Evolutionary conservation across 2,329 filamentous ascomycete genomes (phyloP).

Genomic region (Colletotrichum somersetense): DNA sequence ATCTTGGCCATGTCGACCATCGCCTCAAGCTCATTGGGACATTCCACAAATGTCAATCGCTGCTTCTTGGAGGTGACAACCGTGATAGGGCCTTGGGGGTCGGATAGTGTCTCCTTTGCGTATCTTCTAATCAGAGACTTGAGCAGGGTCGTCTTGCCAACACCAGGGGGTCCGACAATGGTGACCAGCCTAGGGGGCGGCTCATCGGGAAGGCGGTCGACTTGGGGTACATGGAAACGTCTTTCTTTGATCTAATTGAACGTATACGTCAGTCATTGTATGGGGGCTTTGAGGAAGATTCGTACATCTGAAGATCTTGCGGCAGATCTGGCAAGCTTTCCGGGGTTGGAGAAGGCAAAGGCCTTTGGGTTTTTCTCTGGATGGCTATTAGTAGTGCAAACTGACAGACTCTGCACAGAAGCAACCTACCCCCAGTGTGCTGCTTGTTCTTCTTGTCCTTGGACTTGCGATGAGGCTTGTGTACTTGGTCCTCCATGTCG

Average conservation of each 20-base stretch:
- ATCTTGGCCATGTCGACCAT: conserved; percentile 99
- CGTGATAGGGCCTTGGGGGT: conserved; percentile 92
- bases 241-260: conserved; percentile 85
- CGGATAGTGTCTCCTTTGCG: conserved; percentile 92
- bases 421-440: conserved; percentile 66
- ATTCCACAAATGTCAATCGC: conserved; percentile 95
- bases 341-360: conserved; percentile 86
- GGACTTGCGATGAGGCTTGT: conserved; percentile 85
- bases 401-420: background rate
- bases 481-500: conserved; percentile 84
- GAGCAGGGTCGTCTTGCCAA: conserved; percentile 94
- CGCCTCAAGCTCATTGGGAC: conserved; percentile 93
- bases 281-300: background rate
- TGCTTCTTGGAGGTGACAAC: conserved; percentile 97
- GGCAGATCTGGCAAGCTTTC: conserved; percentile 81
- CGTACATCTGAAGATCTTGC: conserved; percentile 78
- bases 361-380: conserved; percentile 88
- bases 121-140: conserved; percentile 95
- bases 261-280: background rate
- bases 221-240: conserved; percentile 93
- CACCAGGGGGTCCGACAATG: conserved; percentile 94
- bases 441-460: conserved; percentile 86
- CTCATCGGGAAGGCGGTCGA: conserved; percentile 96
- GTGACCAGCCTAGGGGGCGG: conserved; percentile 92
- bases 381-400: conserved; percentile 43